These are phyloP conservation scores for Phaeosphaeriaceae sp. DNA, from an alignment of 2,329 filamentous ascomycete genomes.

Conservation along the genomic window DNA sequence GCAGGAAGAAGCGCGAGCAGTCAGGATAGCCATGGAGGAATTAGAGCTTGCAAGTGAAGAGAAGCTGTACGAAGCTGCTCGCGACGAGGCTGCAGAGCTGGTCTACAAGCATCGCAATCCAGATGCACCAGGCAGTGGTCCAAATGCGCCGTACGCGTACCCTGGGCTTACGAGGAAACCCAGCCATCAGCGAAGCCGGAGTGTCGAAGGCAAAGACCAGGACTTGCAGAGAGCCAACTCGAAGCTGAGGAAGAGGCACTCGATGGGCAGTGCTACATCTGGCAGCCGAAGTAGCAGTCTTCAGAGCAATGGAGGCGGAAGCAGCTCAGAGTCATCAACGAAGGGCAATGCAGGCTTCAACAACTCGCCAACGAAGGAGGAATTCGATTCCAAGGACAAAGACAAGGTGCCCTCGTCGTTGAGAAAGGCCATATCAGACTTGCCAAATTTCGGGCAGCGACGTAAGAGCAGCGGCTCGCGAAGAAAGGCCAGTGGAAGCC, in stretches of 20 bases:
- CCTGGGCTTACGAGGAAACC: constrained; percentile 68
- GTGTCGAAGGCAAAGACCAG: constrained; percentile 39
- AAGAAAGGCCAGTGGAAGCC: constrained; percentile 73
- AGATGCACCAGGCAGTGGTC: constrained; percentile 67
- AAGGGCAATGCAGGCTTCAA: constrained; percentile 10
- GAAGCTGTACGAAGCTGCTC: constrained; percentile 72
- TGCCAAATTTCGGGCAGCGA: constrained; percentile 41
- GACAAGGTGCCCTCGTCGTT: constrained; percentile 43
- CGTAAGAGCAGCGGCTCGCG: constrained; percentile 70
- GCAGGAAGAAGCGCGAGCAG: constrained; percentile 74
- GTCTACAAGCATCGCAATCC: constrained; percentile 80
- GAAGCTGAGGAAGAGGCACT: constrained; percentile 44
- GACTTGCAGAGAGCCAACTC: constrained; percentile 43
- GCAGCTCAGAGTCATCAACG: constrained; percentile 33
- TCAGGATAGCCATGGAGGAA: constrained; percentile 76
- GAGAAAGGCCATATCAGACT: constrained; percentile 38
- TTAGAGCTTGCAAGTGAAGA: constrained; percentile 71
- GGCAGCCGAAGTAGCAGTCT: constrained; percentile 48
- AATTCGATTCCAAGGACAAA: constrained; percentile 22
- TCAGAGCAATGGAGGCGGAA: constrained; percentile 45
- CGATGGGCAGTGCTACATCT: constrained; percentile 41
- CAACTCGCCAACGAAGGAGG: constrained; percentile 30
- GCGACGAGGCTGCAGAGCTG: constrained; percentile 78
- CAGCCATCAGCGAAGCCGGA: constrained; percentile 68
- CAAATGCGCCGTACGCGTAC: constrained; percentile 61